A percentile compares a stretch with the other conserved stretches of the same genome.
These are phyloP conservation scores for Leccinellum luteum DNA, from an alignment of 768 basidiomycete genomes.

Conservation along the genomic window DNA sequence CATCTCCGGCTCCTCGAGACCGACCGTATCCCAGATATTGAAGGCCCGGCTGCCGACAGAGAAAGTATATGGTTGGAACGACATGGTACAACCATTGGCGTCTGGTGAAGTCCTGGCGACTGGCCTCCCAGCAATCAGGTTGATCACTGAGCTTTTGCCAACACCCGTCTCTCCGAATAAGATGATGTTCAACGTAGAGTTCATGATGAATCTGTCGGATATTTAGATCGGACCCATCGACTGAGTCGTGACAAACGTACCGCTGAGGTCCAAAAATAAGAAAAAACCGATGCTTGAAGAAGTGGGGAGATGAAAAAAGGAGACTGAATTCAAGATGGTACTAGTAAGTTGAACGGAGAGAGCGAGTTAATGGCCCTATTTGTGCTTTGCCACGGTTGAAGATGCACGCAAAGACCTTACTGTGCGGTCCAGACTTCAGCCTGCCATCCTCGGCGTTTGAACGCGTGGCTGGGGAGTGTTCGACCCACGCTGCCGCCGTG, in stretches of 20 bases:
- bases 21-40: conserved; percentile 35
- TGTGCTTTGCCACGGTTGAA: conserved; percentile 9
- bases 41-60: conserved; percentile 14
- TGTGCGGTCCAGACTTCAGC: conserved; percentile 4
- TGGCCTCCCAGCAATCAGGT: conserved; percentile 27
- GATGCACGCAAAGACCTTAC: background rate
- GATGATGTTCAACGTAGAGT: conserved; percentile 35
- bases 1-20: conserved; percentile 32
- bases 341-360: background rate
- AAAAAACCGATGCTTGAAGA: background rate
- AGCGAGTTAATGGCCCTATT: conserved; percentile 8
- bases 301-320: background rate
- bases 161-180: conserved; percentile 45
- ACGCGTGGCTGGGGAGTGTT: conserved; percentile 5
- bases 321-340: background rate
- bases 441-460: conserved; percentile 23
- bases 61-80: conserved; percentile 27
- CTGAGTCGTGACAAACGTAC: conserved; percentile 7
- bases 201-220: conserved; percentile 16
- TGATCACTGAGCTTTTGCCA: conserved; percentile 36
- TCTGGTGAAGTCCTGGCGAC: conserved; percentile 27
- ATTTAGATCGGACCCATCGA: conserved; percentile 20
- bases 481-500: conserved; percentile 17
- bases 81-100: conserved; percentile 39
- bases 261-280: background rate